Percentiles rank a stretch among this genome's conserved stretches.
phyloP scores from a whole-genome alignment of 768 basidiomycete species.

The Phylloporus sp. region DNA sequence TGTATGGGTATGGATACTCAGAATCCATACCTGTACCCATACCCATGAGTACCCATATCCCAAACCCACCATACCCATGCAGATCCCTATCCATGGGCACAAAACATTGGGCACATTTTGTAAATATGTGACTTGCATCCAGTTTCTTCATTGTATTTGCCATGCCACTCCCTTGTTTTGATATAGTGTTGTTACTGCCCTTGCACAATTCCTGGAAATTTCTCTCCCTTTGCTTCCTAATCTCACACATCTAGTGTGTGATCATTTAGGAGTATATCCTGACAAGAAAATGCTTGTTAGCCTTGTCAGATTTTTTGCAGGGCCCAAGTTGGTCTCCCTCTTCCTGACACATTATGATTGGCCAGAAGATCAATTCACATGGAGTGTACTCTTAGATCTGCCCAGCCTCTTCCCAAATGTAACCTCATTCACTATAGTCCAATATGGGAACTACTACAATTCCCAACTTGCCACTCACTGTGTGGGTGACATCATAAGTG shows the following conservation, averaged over 20 bases:
- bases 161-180: neutral
- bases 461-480: too few species aligned
- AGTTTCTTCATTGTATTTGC: slow-evolving; percentile 6
- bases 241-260: slow-evolving; percentile 9
- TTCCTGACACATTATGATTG: neutral
- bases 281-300: neutral
- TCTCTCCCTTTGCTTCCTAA: slow-evolving; percentile 16
- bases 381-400: neutral
- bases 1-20: too few species aligned
- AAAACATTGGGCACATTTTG: slow-evolving; percentile 15
- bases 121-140: slow-evolving; percentile 14
- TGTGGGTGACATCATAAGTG: neutral
- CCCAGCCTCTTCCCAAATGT: neutral
- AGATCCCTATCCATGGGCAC: slow-evolving; percentile 8
- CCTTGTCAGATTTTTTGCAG: neutral
- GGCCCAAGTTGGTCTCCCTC: neutral
- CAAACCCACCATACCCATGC: too few species aligned
- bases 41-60: too few species aligned
- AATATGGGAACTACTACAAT: too few species aligned
- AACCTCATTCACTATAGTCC: neutral
- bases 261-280: too few species aligned
- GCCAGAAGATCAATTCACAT: neutral
- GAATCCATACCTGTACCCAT: too few species aligned
- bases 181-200: neutral
- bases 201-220: slow-evolving; percentile 6